Evolutionary conservation across 768 basidiomycete species (phyloP).

Genomic region (Psilocybe tampanensis): DNA sequence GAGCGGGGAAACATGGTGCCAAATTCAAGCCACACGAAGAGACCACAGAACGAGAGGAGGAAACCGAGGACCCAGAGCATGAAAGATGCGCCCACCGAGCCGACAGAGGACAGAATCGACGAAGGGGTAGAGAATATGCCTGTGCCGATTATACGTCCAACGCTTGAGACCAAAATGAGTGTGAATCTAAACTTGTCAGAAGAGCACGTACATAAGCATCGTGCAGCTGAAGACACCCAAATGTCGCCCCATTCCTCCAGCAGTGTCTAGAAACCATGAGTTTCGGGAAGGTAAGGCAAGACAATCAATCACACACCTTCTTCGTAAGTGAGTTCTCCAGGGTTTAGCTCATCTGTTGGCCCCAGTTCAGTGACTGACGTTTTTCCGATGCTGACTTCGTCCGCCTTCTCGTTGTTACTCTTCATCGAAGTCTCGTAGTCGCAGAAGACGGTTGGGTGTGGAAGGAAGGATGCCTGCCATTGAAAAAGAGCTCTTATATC

Average conservation of each 20-base stretch:
- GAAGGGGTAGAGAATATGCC: constrained; percentile 70
- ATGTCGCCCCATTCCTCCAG: constrained; percentile 61
- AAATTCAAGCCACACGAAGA: constrained; percentile 66
- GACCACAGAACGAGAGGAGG: constrained; percentile 55
- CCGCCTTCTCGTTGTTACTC: background rate
- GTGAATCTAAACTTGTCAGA: background rate
- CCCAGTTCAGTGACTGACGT: background rate
- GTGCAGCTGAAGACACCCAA: constrained; percentile 59
- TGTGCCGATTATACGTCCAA: constrained; percentile 62
- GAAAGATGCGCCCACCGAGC: constrained; percentile 59
- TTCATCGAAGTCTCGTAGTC: background rate
- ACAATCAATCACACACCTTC: constrained; percentile 39
- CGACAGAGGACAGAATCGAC: constrained; percentile 56
- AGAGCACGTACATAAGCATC: constrained; percentile 45
- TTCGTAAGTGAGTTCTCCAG: constrained; percentile 48
- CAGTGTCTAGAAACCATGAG: constrained; percentile 31
- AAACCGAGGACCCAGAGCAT: constrained; percentile 70
- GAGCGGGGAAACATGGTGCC: constrained; percentile 67
- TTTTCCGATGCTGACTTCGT: background rate
- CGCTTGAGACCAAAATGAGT: constrained; percentile 24
- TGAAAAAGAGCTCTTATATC: background rate
- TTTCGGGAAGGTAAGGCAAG: background rate
- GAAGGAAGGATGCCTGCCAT: background rate
- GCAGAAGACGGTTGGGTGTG: background rate
- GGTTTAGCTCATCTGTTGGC: constrained; percentile 21